phyloP scores from a whole-genome alignment of 75 land plant genomes.

The Cryptomeria japonica region DNA sequence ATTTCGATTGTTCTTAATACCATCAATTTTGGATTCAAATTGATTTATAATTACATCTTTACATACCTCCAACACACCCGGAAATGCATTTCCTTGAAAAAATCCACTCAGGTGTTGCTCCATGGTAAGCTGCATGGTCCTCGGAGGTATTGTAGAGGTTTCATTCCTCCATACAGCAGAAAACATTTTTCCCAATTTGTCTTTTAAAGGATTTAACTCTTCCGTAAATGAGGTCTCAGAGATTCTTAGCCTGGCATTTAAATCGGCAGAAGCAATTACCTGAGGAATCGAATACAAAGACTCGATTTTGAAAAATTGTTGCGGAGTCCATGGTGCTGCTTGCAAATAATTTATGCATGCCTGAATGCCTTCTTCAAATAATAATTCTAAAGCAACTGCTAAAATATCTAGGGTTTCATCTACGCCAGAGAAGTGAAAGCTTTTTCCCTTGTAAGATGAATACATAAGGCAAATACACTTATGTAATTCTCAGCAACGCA shows the following conservation, averaged over 20 bases:
- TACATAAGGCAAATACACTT: conserved; percentile 28
- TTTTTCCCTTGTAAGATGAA: conserved; percentile 8
- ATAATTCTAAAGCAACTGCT: background rate
- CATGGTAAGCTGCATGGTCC: too few relatives aligned
- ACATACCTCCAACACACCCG: too few relatives aligned
- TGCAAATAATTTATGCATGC: conserved; percentile 15
- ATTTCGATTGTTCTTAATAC: too few relatives aligned
- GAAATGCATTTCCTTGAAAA: too few relatives aligned
- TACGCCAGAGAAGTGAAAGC: background rate
- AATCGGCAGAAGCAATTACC: background rate
- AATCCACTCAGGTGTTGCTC: too few relatives aligned
- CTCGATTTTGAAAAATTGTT: background rate
- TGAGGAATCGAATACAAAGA: background rate
- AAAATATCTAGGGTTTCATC: conserved; percentile 9
- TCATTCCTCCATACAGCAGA: too few relatives aligned
- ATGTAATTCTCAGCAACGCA: conserved; percentile 6
- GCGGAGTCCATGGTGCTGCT: conserved; percentile 9
- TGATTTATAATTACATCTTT: too few relatives aligned
- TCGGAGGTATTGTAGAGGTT: too few relatives aligned
- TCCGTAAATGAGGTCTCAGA: background rate
- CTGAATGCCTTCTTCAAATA: conserved; percentile 4
- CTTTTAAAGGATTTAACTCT: background rate
- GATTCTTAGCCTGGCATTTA: background rate
- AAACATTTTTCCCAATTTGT: too few relatives aligned
- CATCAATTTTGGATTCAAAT: too few relatives aligned